Percentiles rank a stretch among this genome's conserved stretches.
These are phyloP conservation scores for Catharanthus roseus DNA, from an alignment of 257 asterid genomes.

Conservation along the genomic window DNA sequence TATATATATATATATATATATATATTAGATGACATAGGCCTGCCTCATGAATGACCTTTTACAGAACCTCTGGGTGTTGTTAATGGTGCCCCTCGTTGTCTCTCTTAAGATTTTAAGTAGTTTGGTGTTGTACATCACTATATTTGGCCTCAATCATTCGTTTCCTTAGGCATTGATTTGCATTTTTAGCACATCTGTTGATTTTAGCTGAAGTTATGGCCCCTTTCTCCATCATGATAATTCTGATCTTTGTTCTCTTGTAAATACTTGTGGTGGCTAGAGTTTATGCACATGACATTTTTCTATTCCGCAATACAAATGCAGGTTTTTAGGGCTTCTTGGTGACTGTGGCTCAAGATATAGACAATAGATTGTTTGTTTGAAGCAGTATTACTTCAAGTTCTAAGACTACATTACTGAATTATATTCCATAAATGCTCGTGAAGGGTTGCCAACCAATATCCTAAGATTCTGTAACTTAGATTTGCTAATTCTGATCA, in stretches of 20 bases:
- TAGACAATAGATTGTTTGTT: conserved; percentile 39
- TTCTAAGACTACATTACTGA: conserved; percentile 36
- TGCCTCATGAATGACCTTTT: neutral
- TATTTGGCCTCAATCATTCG: neutral
- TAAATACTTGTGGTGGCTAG: conserved; percentile 7
- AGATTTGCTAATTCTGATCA: conserved; percentile 41
- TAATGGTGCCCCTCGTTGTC: neutral
- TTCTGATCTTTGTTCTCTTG: neutral
- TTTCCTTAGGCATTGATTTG: neutral
- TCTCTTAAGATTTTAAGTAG: neutral
- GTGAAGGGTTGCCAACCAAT: conserved; percentile 54
- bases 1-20: no score
- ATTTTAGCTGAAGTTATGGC: neutral
- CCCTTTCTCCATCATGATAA: neutral
- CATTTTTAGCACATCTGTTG: neutral
- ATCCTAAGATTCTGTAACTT: conserved; percentile 47
- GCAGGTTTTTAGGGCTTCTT: conserved; percentile 70
- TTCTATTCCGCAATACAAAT: conserved; percentile 49
- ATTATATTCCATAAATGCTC: conserved; percentile 33
- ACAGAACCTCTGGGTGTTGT: neutral
- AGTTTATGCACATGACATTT: conserved; percentile 41
- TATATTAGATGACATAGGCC: neutral
- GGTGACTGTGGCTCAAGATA: conserved; percentile 62
- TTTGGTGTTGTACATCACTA: no score
- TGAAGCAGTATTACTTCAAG: conserved; percentile 39